A percentile compares a stretch with the other conserved stretches of the same genome.
phyloP scores from a whole-genome alignment of 768 basidiomycete genomes.

The Lactifluus subvellereus region DNA sequence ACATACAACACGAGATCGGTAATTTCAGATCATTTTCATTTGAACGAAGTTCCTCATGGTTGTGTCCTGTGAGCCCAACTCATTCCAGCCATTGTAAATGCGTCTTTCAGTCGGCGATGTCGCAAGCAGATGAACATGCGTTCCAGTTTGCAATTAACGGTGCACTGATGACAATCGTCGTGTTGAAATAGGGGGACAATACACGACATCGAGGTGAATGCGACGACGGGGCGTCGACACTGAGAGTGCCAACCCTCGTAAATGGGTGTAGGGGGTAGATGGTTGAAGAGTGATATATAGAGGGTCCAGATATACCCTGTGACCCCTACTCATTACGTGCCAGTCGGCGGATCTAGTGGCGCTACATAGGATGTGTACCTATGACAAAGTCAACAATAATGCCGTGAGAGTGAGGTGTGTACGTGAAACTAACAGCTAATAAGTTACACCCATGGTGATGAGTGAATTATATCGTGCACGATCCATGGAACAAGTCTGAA shows the following conservation, averaged over 20 bases:
- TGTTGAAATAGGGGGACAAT: constrained; percentile 44
- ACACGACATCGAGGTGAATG: constrained; percentile 53
- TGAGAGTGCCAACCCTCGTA: no score
- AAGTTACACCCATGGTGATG: constrained; percentile 4
- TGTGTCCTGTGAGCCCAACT: no score
- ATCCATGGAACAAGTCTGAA: constrained; percentile 5
- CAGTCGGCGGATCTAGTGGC: not conserved
- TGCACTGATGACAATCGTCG: no score
- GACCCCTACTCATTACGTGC: not conserved
- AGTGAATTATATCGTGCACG: not conserved
- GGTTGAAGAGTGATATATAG: constrained; percentile 65
- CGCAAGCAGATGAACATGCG: constrained; percentile 49
- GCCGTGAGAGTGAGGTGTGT: constrained; percentile 11
- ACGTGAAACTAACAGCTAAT: constrained; percentile 4
- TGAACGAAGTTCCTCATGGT: no score
- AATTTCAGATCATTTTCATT: no score
- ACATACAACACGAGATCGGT: no score
- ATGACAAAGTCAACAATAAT: not conserved
- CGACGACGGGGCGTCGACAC: constrained; percentile 30
- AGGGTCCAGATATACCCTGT: constrained; percentile 64
- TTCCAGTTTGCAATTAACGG: no score
- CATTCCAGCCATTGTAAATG: not conserved
- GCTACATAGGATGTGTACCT: not conserved
- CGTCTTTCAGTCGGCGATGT: constrained; percentile 40
- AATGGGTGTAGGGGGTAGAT: constrained; percentile 41